These are phyloP conservation scores for Xylariaceae sp. DNA, from an alignment of 2,329 filamentous ascomycete genomes.

Conservation along the genomic window DNA sequence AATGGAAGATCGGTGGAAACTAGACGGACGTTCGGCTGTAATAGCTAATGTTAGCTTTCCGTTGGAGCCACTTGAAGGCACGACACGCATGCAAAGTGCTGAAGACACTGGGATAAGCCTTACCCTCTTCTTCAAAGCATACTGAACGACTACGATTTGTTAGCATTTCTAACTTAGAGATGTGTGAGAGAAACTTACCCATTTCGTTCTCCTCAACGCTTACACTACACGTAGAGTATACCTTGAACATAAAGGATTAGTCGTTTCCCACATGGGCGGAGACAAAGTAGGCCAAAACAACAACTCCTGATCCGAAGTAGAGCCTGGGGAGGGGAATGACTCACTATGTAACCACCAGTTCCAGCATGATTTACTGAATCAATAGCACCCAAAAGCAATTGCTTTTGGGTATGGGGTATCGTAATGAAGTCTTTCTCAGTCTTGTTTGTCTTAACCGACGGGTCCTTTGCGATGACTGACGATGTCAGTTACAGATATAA, in stretches of 20 bases:
- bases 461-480: slow-evolving; percentile 82
- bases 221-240: slow-evolving; percentile 85
- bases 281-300: slow-evolving; percentile 47
- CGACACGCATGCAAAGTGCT: neutral
- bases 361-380: slow-evolving; percentile 88
- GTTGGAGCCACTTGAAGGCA: neutral
- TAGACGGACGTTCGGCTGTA: slow-evolving; percentile 85
- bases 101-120: neutral
- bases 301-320: neutral
- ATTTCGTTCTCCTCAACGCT: slow-evolving; percentile 87
- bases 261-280: neutral
- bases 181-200: slow-evolving; percentile 11
- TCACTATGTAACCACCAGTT: slow-evolving; percentile 76
- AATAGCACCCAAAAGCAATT: slow-evolving; percentile 85
- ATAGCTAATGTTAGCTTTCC: neutral
- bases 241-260: slow-evolving; percentile 6
- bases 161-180: neutral
- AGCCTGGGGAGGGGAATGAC: neutral
- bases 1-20: slow-evolving; percentile 89
- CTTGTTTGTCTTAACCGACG: slow-evolving; percentile 97
- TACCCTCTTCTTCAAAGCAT: slow-evolving; percentile 67
- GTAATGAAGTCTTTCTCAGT: slow-evolving; percentile 90
- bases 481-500: neutral
- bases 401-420: slow-evolving; percentile 90
- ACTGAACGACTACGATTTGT: slow-evolving; percentile 65